Base-by-base conservation (phyloP, 1,284 basidiomycete species). In the Paramarasmius palmivorus region DNA sequence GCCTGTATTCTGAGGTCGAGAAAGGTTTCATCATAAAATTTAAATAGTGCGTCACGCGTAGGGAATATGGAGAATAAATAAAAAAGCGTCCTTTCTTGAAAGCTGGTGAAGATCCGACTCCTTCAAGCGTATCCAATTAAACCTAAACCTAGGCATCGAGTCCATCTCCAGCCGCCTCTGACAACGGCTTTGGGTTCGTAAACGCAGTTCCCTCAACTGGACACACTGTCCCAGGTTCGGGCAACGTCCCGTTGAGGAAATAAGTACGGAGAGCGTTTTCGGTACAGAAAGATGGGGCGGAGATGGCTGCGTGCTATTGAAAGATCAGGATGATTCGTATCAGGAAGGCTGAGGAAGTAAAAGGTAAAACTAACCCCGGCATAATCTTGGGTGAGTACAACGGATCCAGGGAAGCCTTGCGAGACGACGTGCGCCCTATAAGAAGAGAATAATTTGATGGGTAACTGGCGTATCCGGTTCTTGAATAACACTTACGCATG, bases 181-280 rank as follows among this genome's bases (percentile, higher is more conserved):
- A n/a, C n/a, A n/a, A n/a, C n/a, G 29, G 29, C 29, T 6, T 32
- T 12, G 29, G 6, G 12, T 32, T 12, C 29, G 29, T 6, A 32
- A 57, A 57, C 10, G 49, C 37, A 0, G 48, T 38, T 10, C 53
- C 55, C 32, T 38, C 22, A 7, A 59, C 50, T 8, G 49, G 26
- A 34, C 59, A 61, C 10, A 48, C 29, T 6, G 57, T 59, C 2
- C 39, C 55, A 5, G 34, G 9, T 6, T 51, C 38, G 12, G 59
- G 59, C 1, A 61, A 41, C 4, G 49, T 56, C 7, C 59, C 59
- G 34, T 61, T 52, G n/a, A 52, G n/a, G 29, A 61, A 57, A 34
- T 61, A 61, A 14, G 37, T 37, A 6, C 50, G 51, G 20, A 61
- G 38, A 20, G 50, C 20, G 4, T 22, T 17, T 17, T 32, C 36